phyloP scores from a whole-genome alignment of 495 filamentous ascomycete species.

The Xylaria castorea region DNA sequence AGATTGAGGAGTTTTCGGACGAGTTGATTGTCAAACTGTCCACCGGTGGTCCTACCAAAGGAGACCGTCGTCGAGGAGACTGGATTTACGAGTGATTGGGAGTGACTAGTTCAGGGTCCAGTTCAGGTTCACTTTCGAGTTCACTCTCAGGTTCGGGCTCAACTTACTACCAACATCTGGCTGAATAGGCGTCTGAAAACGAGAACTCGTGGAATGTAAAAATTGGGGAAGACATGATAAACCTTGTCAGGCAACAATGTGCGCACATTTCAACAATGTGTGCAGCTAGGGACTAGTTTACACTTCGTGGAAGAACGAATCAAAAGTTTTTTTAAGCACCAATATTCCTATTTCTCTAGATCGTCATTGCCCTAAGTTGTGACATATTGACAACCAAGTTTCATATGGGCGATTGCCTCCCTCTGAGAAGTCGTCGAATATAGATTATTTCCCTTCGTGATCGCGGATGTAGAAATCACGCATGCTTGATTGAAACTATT shows the following conservation, averaged over 20 bases:
- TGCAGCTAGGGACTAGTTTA: background rate
- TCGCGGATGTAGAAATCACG: background rate
- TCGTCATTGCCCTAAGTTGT: background rate
- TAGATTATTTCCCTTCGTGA: background rate
- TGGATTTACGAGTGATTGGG: background rate
- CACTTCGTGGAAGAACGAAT: background rate
- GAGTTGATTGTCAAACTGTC: background rate
- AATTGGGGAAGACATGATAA: background rate
- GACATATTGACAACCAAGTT: background rate
- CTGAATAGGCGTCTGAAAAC: background rate
- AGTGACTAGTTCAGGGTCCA: background rate
- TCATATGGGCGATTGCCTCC: background rate
- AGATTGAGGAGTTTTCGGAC: background rate
- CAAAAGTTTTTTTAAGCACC: background rate
- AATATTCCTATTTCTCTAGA: background rate
- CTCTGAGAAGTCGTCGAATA: background rate
- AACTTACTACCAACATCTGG: background rate
- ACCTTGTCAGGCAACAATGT: background rate
- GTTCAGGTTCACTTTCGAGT: background rate
- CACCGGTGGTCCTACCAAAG: no score
- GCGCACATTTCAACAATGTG: conserved; percentile 1
- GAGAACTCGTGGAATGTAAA: background rate
- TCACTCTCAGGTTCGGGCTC: background rate
- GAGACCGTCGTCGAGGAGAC: background rate
- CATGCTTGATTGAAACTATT: background rate